A percentile compares a stretch with the other conserved stretches of the same genome.
phyloP scores from a whole-genome alignment of 148 eudicot genomes.

The Camellia granthamiana region DNA sequence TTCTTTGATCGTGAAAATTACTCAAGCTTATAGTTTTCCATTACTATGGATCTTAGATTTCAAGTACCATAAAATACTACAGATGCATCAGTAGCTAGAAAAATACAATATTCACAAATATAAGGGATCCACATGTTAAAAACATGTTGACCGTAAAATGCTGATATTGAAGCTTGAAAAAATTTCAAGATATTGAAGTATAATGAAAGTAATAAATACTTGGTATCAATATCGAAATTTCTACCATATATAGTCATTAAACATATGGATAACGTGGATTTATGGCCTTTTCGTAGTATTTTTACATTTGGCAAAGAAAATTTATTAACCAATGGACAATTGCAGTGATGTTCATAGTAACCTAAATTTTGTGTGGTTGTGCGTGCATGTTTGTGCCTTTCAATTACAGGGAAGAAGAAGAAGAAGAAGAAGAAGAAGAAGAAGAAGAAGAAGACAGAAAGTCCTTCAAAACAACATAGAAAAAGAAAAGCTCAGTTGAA shows the following conservation, averaged over 20 bases:
- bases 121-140: not conserved
- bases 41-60: not conserved
- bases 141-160: not conserved
- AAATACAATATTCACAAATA: not conserved
- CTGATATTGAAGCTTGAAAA: not conserved
- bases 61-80: no score
- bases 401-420: not conserved
- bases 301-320: not conserved
- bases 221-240: no score
- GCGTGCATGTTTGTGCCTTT: no score
- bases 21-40: not conserved
- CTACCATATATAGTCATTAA: not conserved
- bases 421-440: no score
- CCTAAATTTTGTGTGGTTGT: not conserved
- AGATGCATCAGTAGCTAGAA: not conserved
- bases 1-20: not conserved
- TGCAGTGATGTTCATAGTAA: not conserved
- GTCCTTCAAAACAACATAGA: not conserved
- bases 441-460: no score
- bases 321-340: not conserved
- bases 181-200: not conserved
- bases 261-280: not conserved
- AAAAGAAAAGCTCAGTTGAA: not conserved
- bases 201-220: not conserved
- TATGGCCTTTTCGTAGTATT: not conserved